Percentiles rank a stretch among this genome's conserved stretches.
Conservation (phyloP, 495 filamentous ascomycete genomes). For the Xylaria acuta region DNA sequence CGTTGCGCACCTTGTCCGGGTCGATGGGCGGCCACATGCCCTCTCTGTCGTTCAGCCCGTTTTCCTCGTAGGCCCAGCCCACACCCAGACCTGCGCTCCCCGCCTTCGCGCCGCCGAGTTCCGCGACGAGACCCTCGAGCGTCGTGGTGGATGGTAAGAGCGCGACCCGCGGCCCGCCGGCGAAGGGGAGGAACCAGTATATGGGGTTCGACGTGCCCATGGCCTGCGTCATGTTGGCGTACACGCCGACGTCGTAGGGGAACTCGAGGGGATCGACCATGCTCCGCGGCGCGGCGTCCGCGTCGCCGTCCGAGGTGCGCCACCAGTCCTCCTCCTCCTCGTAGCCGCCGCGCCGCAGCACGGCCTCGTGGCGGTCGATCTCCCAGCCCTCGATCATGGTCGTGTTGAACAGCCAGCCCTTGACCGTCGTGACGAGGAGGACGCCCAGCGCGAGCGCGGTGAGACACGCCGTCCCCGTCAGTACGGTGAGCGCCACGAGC, state of each 20-base stretch:
- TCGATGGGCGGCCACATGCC: constrained; percentile 85
- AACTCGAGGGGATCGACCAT: constrained; percentile 75
- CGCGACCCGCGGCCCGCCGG: constrained; percentile 45
- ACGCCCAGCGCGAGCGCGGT: constrained; percentile 71
- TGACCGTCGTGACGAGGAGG: constrained; percentile 59
- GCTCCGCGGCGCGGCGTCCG: constrained; percentile 42
- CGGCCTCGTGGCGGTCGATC: constrained; percentile 81
- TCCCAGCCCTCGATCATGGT: constrained; percentile 97
- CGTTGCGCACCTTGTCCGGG: constrained; percentile 75
- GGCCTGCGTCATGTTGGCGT: constrained; percentile 73
- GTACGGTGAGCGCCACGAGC: constrained; percentile 69
- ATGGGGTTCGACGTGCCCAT: constrained; percentile 67
- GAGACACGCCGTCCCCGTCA: constrained; percentile 64
- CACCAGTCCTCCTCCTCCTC: constrained; percentile 60
- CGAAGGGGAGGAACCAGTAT: constrained; percentile 57
- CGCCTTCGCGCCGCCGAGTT: constrained; percentile 11
- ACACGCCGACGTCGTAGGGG: constrained; percentile 91
- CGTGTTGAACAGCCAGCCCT: constrained; percentile 52
- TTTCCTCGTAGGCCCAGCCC: constrained; percentile 77
- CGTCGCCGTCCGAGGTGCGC: constrained; percentile 34
- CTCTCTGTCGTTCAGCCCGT: constrained; percentile 80
- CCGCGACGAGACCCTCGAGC: not conserved
- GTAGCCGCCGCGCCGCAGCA: constrained; percentile 71
- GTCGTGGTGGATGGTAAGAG: constrained; percentile 8
- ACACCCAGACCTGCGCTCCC: constrained; percentile 33